phyloP scores from a whole-genome alignment of 2,329 filamentous ascomycete species.

The Diplocarpon rosae region DNA sequence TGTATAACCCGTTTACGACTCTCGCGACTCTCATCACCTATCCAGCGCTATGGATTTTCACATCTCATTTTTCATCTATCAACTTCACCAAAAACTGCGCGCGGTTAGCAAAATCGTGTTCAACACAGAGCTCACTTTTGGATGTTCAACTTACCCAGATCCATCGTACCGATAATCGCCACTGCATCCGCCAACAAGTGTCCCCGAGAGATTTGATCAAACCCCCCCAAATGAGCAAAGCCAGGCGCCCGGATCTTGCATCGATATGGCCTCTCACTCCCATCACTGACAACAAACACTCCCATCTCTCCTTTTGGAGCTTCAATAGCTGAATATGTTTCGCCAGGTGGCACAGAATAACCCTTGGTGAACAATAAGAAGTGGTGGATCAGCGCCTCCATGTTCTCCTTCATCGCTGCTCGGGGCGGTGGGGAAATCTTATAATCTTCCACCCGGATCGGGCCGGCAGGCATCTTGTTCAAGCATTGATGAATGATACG shows the following conservation, averaged over 20 bases:
- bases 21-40: not conserved
- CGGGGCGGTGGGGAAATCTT: constrained; percentile 95
- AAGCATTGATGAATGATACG: constrained; percentile 98
- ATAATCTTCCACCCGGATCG: constrained; percentile 95
- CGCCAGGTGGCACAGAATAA: constrained; percentile 90
- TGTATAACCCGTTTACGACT: not conserved
- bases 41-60: constrained; percentile 5
- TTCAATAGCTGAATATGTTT: constrained; percentile 97
- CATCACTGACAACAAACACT: constrained; percentile 91
- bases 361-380: constrained; percentile 98
- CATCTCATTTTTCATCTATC: constrained; percentile 33
- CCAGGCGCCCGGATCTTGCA: constrained; percentile 96
- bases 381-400: constrained; percentile 99
- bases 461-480: constrained; percentile 96
- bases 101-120: constrained; percentile 13
- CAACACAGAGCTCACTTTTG: constrained; percentile 2
- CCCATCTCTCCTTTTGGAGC: constrained; percentile 99
- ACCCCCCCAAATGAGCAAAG: constrained; percentile 87
- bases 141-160: constrained; percentile 52
- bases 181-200: constrained; percentile 94
- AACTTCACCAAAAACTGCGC: constrained; percentile 33
- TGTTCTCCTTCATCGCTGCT: constrained; percentile 99
- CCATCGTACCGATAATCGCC: constrained; percentile 85
- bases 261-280: constrained; percentile 89
- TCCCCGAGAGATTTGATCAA: constrained; percentile 86